A percentile compares a stretch with the other conserved stretches of the same genome.
Evolutionary conservation across 2,329 filamentous ascomycete species (phyloP).

Genomic region (Fusarium liriodendri): DNA sequence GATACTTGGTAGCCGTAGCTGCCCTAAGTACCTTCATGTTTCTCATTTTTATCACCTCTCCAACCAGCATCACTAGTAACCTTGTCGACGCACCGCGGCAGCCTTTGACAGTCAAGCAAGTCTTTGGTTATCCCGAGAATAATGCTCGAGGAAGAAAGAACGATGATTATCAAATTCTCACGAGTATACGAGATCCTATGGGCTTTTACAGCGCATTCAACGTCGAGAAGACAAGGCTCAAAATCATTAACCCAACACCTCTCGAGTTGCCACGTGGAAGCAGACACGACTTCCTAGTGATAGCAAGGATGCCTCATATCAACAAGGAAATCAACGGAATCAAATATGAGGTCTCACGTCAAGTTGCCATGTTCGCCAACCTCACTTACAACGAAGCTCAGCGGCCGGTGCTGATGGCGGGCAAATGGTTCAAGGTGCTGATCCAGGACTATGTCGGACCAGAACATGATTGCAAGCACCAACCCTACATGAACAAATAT

Average conservation of each 20-base stretch:
- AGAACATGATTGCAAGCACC: neutral
- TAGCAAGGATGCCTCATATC: neutral
- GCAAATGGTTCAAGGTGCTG: neutral
- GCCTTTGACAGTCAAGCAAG: neutral
- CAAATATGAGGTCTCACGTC: neutral
- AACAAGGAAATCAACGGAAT: neutral
- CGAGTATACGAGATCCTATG: neutral
- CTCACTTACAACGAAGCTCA: constrained; percentile 1
- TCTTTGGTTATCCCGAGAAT: neutral
- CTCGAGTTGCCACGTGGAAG: neutral
- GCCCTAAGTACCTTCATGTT: neutral
- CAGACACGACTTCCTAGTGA: neutral
- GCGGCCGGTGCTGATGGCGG: neutral
- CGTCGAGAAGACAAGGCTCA: neutral
- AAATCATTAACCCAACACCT: constrained; percentile 7
- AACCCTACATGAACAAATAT: neutral
- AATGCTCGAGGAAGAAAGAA: neutral
- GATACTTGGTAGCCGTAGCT: neutral
- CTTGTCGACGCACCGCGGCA: neutral
- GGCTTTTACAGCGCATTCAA: constrained; percentile 2
- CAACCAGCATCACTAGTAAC: neutral
- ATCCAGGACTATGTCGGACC: neutral
- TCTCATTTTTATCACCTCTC: neutral
- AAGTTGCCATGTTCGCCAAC: constrained; percentile 9
- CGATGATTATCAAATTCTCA: neutral